Evolutionary conservation across 352 stramenopile species (phyloP).

Genomic region (Pythium dissimile): DNA sequence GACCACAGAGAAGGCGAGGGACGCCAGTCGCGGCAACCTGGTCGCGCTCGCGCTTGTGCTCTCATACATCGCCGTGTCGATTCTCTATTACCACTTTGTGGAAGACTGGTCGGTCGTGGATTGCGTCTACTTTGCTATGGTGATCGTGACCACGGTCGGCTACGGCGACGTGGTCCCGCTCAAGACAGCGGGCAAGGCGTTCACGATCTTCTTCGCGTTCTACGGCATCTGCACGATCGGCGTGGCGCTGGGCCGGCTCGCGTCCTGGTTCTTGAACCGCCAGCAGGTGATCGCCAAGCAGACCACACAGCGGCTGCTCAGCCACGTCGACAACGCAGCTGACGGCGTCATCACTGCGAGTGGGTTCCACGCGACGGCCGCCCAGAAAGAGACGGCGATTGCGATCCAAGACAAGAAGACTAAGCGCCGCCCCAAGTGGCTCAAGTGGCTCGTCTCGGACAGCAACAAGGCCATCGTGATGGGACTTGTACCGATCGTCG

Average conservation of each 20-base stretch:
- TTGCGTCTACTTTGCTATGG: conserved; percentile 89
- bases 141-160: conserved; percentile 91
- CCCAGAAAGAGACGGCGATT: conserved; percentile 22
- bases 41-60: conserved; percentile 46
- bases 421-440: conserved; percentile 24
- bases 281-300: conserved; percentile 58
- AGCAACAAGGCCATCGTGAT: conserved; percentile 50
- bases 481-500: conserved; percentile 39
- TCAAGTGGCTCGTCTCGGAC: conserved; percentile 38
- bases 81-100: conserved; percentile 55
- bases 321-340: conserved; percentile 43
- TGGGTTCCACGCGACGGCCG: background rate
- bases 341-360: conserved; percentile 1
- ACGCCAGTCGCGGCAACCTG: conserved; percentile 25
- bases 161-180: conserved; percentile 80
- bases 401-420: conserved; percentile 6
- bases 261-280: conserved; percentile 45
- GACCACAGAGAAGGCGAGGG: background rate
- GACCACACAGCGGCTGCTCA: conserved; percentile 45
- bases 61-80: conserved; percentile 51
- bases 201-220: conserved; percentile 86
- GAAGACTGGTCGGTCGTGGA: conserved; percentile 69
- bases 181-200: conserved; percentile 56
- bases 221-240: conserved; percentile 70
- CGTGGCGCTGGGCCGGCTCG: conserved; percentile 57